Evolutionary conservation across 768 basidiomycete species (phyloP).

Genomic region (Cantharellus cinnabarinus): DNA sequence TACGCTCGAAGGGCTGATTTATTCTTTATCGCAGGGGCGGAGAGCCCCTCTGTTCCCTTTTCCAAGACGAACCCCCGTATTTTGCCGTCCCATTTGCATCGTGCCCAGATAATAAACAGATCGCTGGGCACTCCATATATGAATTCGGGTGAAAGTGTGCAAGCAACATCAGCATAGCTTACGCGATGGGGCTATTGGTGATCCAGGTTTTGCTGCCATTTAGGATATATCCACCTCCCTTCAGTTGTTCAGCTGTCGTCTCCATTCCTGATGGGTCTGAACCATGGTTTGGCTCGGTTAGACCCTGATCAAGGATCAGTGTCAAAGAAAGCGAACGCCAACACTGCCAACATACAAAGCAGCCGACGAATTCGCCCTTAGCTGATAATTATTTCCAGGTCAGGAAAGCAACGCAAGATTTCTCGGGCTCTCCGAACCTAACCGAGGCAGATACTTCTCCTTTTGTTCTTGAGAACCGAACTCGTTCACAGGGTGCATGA

Average conservation of each 20-base stretch:
- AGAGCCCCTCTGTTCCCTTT: conserved; percentile 67
- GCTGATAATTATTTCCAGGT: conserved; percentile 23
- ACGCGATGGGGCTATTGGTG: conserved; percentile 81
- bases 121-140: conserved; percentile 29
- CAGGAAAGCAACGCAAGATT: conserved; percentile 3
- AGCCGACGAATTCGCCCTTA: conserved; percentile 71
- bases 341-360: conserved; percentile 47
- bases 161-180: conserved; percentile 15
- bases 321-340: background rate
- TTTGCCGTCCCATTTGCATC: conserved; percentile 83
- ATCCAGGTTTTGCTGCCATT: conserved; percentile 98
- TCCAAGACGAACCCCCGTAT: conserved; percentile 81
- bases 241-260: conserved; percentile 62
- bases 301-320: conserved; percentile 31
- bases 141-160: conserved; percentile 6
- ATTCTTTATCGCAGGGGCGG: conserved; percentile 76
- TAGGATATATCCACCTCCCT: conserved; percentile 63
- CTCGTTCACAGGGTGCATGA: conserved; percentile 85
- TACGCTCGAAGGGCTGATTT: conserved; percentile 71
- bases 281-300: conserved; percentile 93
- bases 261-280: conserved; percentile 98
- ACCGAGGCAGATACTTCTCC: conserved; percentile 68
- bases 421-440: conserved; percentile 29
- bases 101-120: conserved; percentile 84
- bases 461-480: conserved; percentile 84